Evolutionary conservation across 2,329 filamentous ascomycete genomes (phyloP).

Genomic region (Trichoderma sp.): DNA sequence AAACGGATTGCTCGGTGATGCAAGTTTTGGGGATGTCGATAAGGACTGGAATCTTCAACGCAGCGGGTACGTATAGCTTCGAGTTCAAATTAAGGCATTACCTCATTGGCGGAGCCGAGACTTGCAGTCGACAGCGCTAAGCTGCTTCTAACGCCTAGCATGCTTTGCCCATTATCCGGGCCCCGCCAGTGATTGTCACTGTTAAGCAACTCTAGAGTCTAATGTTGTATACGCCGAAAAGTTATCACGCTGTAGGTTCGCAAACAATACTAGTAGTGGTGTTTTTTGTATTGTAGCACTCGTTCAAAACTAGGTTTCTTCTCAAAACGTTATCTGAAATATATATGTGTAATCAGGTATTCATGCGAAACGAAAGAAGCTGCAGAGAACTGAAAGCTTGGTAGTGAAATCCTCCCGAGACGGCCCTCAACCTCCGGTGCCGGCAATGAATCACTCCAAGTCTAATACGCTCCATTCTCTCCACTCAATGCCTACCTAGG

Average conservation of each 20-base stretch:
- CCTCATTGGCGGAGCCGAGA: not conserved
- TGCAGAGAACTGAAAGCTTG: not conserved
- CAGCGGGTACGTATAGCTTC: not conserved
- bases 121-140: not conserved
- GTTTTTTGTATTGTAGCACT: not conserved
- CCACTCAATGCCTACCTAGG: not conserved
- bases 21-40: not conserved
- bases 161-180: not conserved
- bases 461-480: not conserved
- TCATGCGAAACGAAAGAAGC: not conserved
- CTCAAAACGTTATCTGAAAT: not conserved
- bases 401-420: not conserved
- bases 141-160: not conserved
- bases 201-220: not conserved
- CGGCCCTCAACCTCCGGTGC: constrained; percentile 1
- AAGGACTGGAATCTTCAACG: not conserved
- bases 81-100: not conserved
- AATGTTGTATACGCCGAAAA: not conserved
- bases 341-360: not conserved
- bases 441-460: not conserved
- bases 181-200: not conserved
- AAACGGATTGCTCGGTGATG: not conserved
- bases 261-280: no score
- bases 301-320: not conserved
- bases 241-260: not conserved